Conservation (phyloP, 352 stramenopile species). For the Globisporangium emineosum region DNA sequence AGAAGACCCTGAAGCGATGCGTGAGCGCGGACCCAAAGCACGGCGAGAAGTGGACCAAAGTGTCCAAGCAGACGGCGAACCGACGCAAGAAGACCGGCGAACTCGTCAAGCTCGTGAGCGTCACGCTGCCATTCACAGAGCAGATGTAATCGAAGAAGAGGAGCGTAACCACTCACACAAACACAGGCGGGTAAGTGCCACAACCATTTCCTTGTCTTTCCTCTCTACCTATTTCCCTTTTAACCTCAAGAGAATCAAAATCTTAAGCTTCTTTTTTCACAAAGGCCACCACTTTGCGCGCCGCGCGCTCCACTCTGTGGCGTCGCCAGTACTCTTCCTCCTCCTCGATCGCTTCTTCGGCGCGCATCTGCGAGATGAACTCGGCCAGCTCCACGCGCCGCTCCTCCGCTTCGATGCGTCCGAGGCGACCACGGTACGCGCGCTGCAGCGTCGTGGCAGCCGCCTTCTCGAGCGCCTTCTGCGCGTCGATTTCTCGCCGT, state of each 20-base stretch:
- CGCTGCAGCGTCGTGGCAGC: constrained; percentile 85
- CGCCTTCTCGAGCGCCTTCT: constrained; percentile 68
- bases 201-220: background rate
- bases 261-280: constrained; percentile 53
- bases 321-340: constrained; percentile 76
- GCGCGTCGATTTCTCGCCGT: constrained; percentile 80
- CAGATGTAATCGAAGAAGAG: constrained; percentile 23
- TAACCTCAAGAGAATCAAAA: background rate
- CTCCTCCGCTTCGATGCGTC: constrained; percentile 77
- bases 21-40: constrained; percentile 92
- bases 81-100: constrained; percentile 73
- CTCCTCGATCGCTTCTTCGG: constrained; percentile 88
- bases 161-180: background rate
- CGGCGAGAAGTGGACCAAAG: constrained; percentile 92
- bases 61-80: constrained; percentile 93
- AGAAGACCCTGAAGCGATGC: constrained; percentile 87
- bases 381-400: constrained; percentile 89
- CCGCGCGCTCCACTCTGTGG: constrained; percentile 52
- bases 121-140: constrained; percentile 69
- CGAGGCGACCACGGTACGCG: constrained; percentile 83
- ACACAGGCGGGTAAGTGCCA: constrained; percentile 8
- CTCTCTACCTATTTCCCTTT: background rate
- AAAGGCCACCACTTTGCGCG: constrained; percentile 51
- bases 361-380: constrained; percentile 90
- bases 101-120: constrained; percentile 76